These are phyloP conservation scores for Penicillium sp. DNA, from an alignment of 2,329 filamentous ascomycete genomes.

Conservation along the genomic window DNA sequence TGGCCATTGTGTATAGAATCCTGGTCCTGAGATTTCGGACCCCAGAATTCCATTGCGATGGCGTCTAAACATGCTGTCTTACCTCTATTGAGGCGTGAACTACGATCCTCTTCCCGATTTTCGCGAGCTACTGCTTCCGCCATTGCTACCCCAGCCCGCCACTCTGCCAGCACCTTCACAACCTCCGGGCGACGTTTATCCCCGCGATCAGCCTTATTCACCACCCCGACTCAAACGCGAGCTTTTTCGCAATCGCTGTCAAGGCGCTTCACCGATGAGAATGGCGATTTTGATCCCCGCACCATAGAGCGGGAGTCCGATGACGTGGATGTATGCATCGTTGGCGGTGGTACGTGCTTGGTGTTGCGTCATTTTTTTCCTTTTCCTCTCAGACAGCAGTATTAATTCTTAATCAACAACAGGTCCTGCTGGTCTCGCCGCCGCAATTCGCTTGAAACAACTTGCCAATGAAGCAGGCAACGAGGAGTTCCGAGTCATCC, in stretches of 20 bases:
- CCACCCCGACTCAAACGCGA: slow-evolving; percentile 34
- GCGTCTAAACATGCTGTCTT: slow-evolving; percentile 41
- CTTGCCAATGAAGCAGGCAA: slow-evolving; percentile 91
- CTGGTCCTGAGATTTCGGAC: neutral
- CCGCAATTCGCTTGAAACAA: slow-evolving; percentile 92
- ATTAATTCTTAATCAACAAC: slow-evolving; percentile 9
- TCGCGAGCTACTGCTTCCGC: slow-evolving; percentile 27
- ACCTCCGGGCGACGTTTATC: slow-evolving; percentile 17
- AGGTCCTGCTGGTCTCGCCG: slow-evolving; percentile 87
- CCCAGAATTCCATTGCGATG: slow-evolving; percentile 28
- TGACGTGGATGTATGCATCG: slow-evolving; percentile 92
- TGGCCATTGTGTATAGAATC: slow-evolving; percentile 17
- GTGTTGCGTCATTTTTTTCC: neutral
- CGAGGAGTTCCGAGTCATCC: slow-evolving; percentile 87
- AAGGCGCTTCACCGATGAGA: slow-evolving; percentile 43
- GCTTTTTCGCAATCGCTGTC: slow-evolving; percentile 46
- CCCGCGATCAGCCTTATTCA: slow-evolving; percentile 24
- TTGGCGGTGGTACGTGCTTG: slow-evolving; percentile 67
- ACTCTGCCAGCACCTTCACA: slow-evolving; percentile 21
- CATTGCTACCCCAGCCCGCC: slow-evolving; percentile 20
- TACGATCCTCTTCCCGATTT: slow-evolving; percentile 32
- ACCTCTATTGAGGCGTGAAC: slow-evolving; percentile 43
- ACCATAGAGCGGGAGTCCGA: slow-evolving; percentile 82
- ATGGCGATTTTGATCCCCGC: slow-evolving; percentile 62
- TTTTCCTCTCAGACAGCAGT: neutral